These are phyloP conservation scores for Grammothele lineata DNA, from an alignment of 768 basidiomycete species.

Conservation along the genomic window DNA sequence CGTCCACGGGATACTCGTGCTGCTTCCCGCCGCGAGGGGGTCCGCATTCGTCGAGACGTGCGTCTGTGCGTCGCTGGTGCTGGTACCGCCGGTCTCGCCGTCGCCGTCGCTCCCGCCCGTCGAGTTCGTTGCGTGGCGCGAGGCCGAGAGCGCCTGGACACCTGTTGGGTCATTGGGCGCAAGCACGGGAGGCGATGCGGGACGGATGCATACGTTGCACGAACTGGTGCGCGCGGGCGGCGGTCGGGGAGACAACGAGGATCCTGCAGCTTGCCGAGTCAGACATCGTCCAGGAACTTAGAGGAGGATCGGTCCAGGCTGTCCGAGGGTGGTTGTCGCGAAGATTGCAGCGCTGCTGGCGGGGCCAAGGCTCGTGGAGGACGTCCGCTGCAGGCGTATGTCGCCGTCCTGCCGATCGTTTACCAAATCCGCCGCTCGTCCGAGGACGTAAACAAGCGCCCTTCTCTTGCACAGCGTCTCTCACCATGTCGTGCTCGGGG, in stretches of 20 bases:
- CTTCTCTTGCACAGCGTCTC: too few species aligned
- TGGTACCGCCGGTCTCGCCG: background rate
- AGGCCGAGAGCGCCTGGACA: slow-evolving; percentile 20
- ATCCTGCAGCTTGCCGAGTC: slow-evolving; percentile 18
- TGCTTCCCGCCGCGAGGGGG: slow-evolving; percentile 5
- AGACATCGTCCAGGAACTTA: too few species aligned
- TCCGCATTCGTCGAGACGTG: slow-evolving; percentile 1
- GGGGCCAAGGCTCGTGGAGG: too few species aligned
- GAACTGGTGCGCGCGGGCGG: slow-evolving; percentile 20
- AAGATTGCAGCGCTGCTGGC: too few species aligned
- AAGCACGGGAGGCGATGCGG: slow-evolving; percentile 7
- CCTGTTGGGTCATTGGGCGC: slow-evolving; percentile 18
- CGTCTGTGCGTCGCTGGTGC: background rate
- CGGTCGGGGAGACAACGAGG: slow-evolving; percentile 24
- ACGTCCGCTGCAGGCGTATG: too few species aligned
- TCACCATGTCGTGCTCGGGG: too few species aligned
- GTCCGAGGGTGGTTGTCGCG: too few species aligned
- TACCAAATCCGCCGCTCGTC: too few species aligned
- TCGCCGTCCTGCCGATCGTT: too few species aligned
- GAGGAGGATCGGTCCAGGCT: too few species aligned
- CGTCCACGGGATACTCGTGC: slow-evolving; percentile 57
- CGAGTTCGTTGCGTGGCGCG: background rate
- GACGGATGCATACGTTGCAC: slow-evolving; percentile 25
- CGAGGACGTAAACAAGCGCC: too few species aligned
- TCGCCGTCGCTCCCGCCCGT: background rate